These are phyloP conservation scores for Neurospora cerealis DNA, from an alignment of 495 filamentous ascomycete genomes.

Conservation along the genomic window DNA sequence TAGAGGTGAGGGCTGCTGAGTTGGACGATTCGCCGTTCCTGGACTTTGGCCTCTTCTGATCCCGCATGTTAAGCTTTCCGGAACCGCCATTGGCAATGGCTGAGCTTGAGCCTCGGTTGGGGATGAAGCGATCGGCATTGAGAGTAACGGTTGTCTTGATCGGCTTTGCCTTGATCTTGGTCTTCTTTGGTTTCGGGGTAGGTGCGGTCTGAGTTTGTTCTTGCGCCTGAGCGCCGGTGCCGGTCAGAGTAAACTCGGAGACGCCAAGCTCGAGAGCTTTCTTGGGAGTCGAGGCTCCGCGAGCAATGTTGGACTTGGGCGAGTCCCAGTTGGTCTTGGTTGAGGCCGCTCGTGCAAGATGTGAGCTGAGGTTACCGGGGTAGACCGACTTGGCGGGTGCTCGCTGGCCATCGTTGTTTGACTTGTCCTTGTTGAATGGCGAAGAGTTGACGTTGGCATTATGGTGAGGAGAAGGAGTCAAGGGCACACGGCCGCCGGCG, in stretches of 20 bases:
- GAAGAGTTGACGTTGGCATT: constrained; percentile 48
- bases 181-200: constrained; percentile 53
- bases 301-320: constrained; percentile 91
- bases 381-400: constrained; percentile 58
- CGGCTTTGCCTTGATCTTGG: constrained; percentile 50
- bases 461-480: constrained; percentile 80
- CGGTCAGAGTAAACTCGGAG: constrained; percentile 84
- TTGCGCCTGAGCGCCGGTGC: constrained; percentile 46
- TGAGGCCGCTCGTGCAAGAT: constrained; percentile 58
- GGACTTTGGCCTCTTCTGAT: constrained; percentile 59
- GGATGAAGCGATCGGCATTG: constrained; percentile 92
- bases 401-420: constrained; percentile 37
- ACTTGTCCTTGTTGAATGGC: constrained; percentile 71
- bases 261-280: constrained; percentile 82
- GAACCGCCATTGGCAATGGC: constrained; percentile 73
- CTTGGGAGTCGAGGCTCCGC: constrained; percentile 52
- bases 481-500: constrained; percentile 85
- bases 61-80: constrained; percentile 60
- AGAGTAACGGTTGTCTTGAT: constrained; percentile 75
- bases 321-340: constrained; percentile 59
- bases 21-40: constrained; percentile 56
- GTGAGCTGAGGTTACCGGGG: constrained; percentile 55
- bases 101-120: constrained; percentile 81
- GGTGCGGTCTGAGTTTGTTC: constrained; percentile 55
- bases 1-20: constrained; percentile 50